phyloP scores from a whole-genome alignment of 2,329 filamentous ascomycete species.

The Aureobasidium sp. region DNA sequence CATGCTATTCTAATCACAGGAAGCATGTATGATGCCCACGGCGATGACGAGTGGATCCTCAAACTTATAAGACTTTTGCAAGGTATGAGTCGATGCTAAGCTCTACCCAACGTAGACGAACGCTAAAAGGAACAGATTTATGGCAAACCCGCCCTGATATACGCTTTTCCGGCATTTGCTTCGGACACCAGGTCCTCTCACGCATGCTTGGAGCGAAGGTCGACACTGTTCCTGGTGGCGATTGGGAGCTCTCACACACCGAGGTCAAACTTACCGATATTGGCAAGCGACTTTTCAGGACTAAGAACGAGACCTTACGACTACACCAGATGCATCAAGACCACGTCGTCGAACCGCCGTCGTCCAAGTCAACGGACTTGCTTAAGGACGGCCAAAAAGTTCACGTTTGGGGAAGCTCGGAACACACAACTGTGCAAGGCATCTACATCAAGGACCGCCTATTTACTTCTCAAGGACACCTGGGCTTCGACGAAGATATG shows the following conservation, averaged over 20 bases:
- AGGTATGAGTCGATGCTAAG: constrained; percentile 25
- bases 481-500: constrained; percentile 42
- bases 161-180: constrained; percentile 43
- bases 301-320: constrained; percentile 29
- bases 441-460: constrained; percentile 39
- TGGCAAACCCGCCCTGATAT: constrained; percentile 48
- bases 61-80: constrained; percentile 40
- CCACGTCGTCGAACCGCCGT: constrained; percentile 34
- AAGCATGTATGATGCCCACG: constrained; percentile 43
- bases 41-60: constrained; percentile 38
- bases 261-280: constrained; percentile 34
- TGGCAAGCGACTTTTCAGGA: constrained; percentile 37
- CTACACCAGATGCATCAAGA: constrained; percentile 46
- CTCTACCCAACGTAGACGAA: too few relatives aligned
- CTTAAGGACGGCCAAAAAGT: constrained; percentile 38
- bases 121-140: constrained; percentile 33
- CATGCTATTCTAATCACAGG: constrained; percentile 42
- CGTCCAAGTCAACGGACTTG: constrained; percentile 26
- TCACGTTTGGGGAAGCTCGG: constrained; percentile 43
- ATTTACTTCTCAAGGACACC: constrained; percentile 43
- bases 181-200: constrained; percentile 43
- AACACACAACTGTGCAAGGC: constrained; percentile 40
- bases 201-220: constrained; percentile 38
- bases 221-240: constrained; percentile 30
- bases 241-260: constrained; percentile 44